A percentile compares a stretch with the other conserved stretches of the same genome.
Evolutionary conservation across 371 early-diverging fungal genomes (phyloP).

Genomic region (Rhizopus delemar): DNA sequence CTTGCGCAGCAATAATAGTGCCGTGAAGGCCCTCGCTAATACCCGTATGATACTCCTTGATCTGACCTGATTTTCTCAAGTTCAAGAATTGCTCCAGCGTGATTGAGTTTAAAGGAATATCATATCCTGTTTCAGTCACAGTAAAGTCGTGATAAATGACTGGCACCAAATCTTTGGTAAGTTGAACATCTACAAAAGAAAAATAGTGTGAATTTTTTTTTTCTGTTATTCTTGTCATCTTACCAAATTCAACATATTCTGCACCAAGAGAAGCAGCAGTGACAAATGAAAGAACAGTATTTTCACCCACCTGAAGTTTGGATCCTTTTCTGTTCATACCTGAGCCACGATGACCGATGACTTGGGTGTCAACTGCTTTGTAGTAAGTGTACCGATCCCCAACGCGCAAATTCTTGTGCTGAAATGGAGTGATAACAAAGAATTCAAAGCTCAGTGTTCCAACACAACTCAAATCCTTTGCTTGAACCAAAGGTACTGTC

Average conservation of each 20-base stretch:
- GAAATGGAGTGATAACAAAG: conserved; percentile 69
- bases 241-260: conserved; percentile 89
- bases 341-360: conserved; percentile 95
- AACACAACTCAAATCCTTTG: conserved; percentile 55
- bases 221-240: neutral
- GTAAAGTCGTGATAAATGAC: conserved; percentile 97
- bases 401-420: conserved; percentile 58
- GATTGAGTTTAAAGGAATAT: conserved; percentile 74
- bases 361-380: conserved; percentile 64
- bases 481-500: conserved; percentile 62
- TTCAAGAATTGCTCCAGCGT: conserved; percentile 75
- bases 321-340: conserved; percentile 80
- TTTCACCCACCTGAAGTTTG: conserved; percentile 87
- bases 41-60: conserved; percentile 54
- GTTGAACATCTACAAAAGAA: conserved; percentile 78
- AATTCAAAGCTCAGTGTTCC: conserved; percentile 67
- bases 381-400: conserved; percentile 67
- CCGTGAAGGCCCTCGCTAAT: conserved; percentile 39
- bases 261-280: conserved; percentile 88
- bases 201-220: neutral
- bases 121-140: conserved; percentile 84
- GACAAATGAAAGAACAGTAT: conserved; percentile 90
- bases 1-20: conserved; percentile 20
- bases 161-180: conserved; percentile 89
- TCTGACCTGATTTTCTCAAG: conserved; percentile 52